Base-by-base conservation (phyloP, 208 protist species). In the Naegleria lovaniensis region DNA sequence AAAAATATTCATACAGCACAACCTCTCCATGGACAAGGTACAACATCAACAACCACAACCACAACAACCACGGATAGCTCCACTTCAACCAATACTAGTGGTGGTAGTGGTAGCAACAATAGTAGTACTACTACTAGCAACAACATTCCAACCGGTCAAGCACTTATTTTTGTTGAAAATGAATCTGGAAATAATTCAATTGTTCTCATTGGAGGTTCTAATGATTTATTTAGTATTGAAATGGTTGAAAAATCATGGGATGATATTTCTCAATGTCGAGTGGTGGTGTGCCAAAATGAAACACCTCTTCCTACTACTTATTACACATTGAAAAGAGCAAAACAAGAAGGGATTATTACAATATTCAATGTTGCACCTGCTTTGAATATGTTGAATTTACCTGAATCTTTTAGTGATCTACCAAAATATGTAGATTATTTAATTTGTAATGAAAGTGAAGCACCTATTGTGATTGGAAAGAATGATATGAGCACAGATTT, bases 361-460 rank as follows among this genome's bases (percentile, higher is more conserved):
- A 95, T 98, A 90, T 97, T 97, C 93, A 98, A 98, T 93, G 92
- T 96, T 51, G 96, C 97, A 41, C 97, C 97, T 7, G 96, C 96
- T 0, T 93, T 96, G 83, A 90, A 90, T 87, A 43, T 93, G 36
- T 67, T 67, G 22, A 67, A 15, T 67, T 67, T 67, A 67, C 15
- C 16, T 52, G 7, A 9, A 36, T 15, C 40, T 5, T 95, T 97
- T 83, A 93, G 93, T 90, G 95, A 96, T 40, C 96, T 95, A 91
- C 94, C 98, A 29, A 92, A 87, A 29, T 95, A 94, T 90, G 96
- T 98, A 9, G 96, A 95, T 51, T 93, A 98, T 79, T 96, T 98
- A 92, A 96, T 94, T 91, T 96, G 96, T 22, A 98, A 98, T 92
- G 96, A 98, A 93, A 93, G 96, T 29, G 97, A 98, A 94, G 96